Evolutionary conservation across 768 basidiomycete genomes (phyloP), one percentile per base, ranked within the genome.

Genomic region (Hemileccinum impolitum): DNA sequence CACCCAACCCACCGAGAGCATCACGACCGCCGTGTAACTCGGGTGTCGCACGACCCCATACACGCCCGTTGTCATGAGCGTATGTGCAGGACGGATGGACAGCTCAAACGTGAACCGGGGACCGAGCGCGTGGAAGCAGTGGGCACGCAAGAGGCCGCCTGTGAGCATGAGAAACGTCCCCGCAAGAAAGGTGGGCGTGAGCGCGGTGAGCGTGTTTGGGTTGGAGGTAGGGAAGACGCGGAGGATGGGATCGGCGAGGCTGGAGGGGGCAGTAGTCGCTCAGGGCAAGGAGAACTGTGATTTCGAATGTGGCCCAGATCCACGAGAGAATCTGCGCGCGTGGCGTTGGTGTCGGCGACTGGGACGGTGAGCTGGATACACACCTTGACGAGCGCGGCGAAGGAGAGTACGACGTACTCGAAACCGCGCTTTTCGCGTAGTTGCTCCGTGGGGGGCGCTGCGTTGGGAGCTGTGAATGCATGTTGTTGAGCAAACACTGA

Each of bases 31-130:
- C 1, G 55, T 56, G 36, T 70, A 69, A 17, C 59, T 59, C 6
- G 69, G 69, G 50, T 70, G 69, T 1, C 69, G 60, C 4, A 70
- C 61, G 44, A 60, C 12, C 10, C 52, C 8, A 50, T 70, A 69
- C 17, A 47, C 53, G 1, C 64, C 66, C 0, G 38, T 7, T 4
- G 62, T 68, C 25, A 70, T 51, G 45, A 70, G 60, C 31, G 40
- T 25, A n/a, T 60, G 64, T 1, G 48, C 12, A 7, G 48, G 47
- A 3, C 50, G 57, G 40, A 66, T 52, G 28, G 52, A 43, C 13
- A 68, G 56, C 8, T 68, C 58, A n/a, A 62, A 62, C 3, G 60
- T 68, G 31, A 66, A 67, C 34, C n/a, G 32, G 0, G 23, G 1
- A 9, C 67, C 67, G 38, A 67, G 64, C 12, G 43, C 10, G 41